Evolutionary conservation across 495 filamentous ascomycete species (phyloP).

Genomic region (Talaromyces adpressus): DNA sequence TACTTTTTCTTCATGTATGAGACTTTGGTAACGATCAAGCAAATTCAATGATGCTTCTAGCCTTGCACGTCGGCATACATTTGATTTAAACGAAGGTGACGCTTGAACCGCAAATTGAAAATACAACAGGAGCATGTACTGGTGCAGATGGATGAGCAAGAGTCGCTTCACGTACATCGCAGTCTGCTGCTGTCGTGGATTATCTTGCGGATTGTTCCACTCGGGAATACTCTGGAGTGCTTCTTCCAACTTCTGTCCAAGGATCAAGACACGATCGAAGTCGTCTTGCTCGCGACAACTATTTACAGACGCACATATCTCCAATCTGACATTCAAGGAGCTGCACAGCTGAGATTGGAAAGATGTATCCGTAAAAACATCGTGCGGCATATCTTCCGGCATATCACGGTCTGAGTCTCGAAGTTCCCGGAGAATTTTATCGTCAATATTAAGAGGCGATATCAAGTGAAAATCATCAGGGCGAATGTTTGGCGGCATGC

Average conservation of each 20-base stretch:
- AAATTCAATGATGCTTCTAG: not conserved
- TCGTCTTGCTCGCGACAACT: constrained; percentile 3
- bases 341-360: not conserved
- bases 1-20: constrained; percentile 1
- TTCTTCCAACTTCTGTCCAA: constrained; percentile 6
- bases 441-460: constrained; percentile 3
- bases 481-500: constrained; percentile 24
- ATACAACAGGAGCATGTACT: constrained; percentile 3
- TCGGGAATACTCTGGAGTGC: constrained; percentile 1
- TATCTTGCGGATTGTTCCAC: not conserved
- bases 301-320: not conserved
- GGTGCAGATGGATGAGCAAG: not conserved
- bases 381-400: not conserved
- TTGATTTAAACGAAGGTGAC: constrained; percentile 3
- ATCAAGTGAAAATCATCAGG: not conserved
- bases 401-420: not conserved
- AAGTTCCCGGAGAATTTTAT: not conserved
- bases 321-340: constrained; percentile 1
- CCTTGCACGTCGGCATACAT: constrained; percentile 5
- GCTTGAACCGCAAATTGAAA: constrained; percentile 5
- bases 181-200: constrained; percentile 1
- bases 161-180: constrained; percentile 1
- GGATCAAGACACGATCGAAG: not conserved
- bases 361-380: not conserved
- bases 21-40: constrained; percentile 1